Percentiles rank a stretch among this genome's conserved stretches.
Evolutionary conservation across 495 filamentous ascomycete species (phyloP).

Genomic region (Achaetomiella virescens): DNA sequence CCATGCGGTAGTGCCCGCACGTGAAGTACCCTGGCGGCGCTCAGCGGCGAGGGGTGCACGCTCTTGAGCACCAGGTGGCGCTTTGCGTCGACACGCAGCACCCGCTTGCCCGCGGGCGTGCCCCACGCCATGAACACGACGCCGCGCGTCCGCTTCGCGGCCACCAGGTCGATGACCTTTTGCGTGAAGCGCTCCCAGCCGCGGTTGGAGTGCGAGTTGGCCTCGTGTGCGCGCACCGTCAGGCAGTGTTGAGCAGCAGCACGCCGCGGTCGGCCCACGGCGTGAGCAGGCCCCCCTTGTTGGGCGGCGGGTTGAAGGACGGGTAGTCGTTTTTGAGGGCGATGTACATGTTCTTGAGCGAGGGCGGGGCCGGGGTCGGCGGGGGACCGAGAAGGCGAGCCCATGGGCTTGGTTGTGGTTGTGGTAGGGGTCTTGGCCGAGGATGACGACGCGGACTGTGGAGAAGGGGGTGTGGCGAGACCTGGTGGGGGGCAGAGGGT

Average conservation of each 20-base stretch:
- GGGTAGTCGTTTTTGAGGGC: constrained; percentile 84
- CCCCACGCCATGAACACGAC: constrained; percentile 98
- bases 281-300: constrained; percentile 70
- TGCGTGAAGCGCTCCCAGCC: constrained; percentile 95
- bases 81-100: constrained; percentile 58
- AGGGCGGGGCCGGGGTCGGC: constrained; percentile 80
- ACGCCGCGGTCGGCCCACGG: constrained; percentile 93
- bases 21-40: constrained; percentile 75
- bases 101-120: constrained; percentile 66
- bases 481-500: constrained; percentile 42
- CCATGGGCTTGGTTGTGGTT: constrained; percentile 94
- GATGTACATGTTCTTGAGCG: constrained; percentile 86
- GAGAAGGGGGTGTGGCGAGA: constrained; percentile 83
- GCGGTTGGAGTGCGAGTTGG: constrained; percentile 71
- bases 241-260: constrained; percentile 88
- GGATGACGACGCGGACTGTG: constrained; percentile 79
- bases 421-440: constrained; percentile 97
- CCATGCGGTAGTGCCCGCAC: constrained; percentile 79
- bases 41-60: constrained; percentile 87
- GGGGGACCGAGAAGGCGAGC: constrained; percentile 90
- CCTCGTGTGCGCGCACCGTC: constrained; percentile 80
- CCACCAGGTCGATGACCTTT: constrained; percentile 79
- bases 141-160: constrained; percentile 62
- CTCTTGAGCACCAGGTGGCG: constrained; percentile 75
- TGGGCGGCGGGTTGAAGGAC: constrained; percentile 63